Conservation (phyloP, 176 grass and related monocot species). For the Dactylis glomerata region DNA sequence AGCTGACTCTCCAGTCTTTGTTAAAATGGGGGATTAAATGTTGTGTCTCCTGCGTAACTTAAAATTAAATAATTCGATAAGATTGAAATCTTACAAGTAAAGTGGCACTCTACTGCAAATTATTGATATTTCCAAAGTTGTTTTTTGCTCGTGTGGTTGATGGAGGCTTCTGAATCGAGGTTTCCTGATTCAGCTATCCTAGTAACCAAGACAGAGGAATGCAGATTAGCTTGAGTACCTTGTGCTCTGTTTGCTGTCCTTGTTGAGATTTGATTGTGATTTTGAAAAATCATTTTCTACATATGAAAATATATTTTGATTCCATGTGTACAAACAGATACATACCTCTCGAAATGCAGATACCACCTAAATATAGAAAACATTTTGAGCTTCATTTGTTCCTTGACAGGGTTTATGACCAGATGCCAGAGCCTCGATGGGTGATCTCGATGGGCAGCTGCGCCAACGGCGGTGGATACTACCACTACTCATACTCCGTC, state of each 20-base stretch:
- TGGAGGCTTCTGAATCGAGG: no score
- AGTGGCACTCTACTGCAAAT: background rate
- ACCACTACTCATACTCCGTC: slow-evolving; percentile 94
- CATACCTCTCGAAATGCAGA: background rate
- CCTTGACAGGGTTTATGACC: background rate
- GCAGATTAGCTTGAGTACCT: background rate
- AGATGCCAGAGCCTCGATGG: slow-evolving; percentile 84
- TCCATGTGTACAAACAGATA: background rate
- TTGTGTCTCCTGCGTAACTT: no score
- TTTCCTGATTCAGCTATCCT: background rate
- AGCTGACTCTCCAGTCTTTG: no score
- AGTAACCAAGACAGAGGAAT: background rate
- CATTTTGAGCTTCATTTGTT: background rate
- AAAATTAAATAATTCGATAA: no score
- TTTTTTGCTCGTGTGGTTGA: background rate
- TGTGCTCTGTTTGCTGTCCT: background rate
- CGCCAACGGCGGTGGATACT: slow-evolving; percentile 83
- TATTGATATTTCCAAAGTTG: background rate
- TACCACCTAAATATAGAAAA: background rate
- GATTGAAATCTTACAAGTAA: background rate
- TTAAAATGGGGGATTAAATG: no score
- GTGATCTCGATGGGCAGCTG: slow-evolving; percentile 93
- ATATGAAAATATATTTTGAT: background rate
- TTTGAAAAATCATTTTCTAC: background rate
- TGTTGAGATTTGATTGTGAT: background rate